phyloP scores from a whole-genome alignment of 768 basidiomycete genomes.

The Boletus subcaerulescens region DNA sequence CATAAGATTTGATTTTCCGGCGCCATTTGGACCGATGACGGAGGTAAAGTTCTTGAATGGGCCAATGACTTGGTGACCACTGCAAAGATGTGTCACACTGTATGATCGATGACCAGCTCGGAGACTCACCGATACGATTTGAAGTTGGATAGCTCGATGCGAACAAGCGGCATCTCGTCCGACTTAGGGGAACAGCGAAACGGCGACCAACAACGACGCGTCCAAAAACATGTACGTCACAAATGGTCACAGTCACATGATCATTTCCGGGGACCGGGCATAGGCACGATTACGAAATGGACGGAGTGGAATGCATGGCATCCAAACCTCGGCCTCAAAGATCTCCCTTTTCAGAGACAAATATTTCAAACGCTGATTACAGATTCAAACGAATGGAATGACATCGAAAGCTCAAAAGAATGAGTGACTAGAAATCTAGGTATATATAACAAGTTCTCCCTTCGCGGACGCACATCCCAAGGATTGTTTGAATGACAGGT shows the following conservation, averaged over 20 bases:
- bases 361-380: background rate
- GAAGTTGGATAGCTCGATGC: slow-evolving; percentile 93
- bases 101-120: background rate
- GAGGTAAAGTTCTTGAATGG: slow-evolving; percentile 94
- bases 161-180: slow-evolving; percentile 62
- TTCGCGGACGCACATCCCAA: background rate
- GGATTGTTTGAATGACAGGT: background rate
- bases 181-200: slow-evolving; percentile 20
- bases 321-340: too few relatives aligned
- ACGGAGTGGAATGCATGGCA: too few relatives aligned
- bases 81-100: slow-evolving; percentile 24
- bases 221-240: slow-evolving; percentile 25
- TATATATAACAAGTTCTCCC: background rate
- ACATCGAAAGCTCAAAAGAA: slow-evolving; percentile 1
- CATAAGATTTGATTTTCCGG: slow-evolving; percentile 99
- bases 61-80: slow-evolving; percentile 82
- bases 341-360: too few relatives aligned
- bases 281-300: too few relatives aligned
- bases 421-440: slow-evolving; percentile 8
- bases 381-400: background rate
- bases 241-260: slow-evolving; percentile 19
- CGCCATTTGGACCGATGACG: slow-evolving; percentile 97
- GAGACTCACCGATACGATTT: slow-evolving; percentile 80
- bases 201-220: slow-evolving; percentile 22
- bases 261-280: too few relatives aligned